Percentiles rank a stretch among this genome's conserved stretches.
phyloP scores from a whole-genome alignment of 192 early-diverging fungal genomes.

The Linnemannia hyalina region DNA sequence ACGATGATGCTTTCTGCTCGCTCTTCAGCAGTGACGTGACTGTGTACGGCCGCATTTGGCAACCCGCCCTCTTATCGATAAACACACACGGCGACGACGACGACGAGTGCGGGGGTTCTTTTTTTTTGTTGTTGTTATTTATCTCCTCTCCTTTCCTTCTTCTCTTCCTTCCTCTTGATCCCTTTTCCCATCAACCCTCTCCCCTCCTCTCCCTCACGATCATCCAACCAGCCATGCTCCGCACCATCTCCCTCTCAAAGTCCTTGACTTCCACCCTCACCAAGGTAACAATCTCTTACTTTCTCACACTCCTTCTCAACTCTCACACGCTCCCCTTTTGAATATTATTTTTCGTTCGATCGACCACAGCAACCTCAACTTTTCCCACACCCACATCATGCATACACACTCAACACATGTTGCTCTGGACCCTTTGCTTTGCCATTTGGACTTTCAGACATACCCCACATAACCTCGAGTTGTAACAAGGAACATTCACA shows the following conservation, averaged over 20 bases:
- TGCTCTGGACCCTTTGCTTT: background rate
- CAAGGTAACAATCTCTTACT: conserved; percentile 28
- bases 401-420: background rate
- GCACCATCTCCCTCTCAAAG: conserved; percentile 47
- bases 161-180: conserved; percentile 5
- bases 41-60: conserved; percentile 1
- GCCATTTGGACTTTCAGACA: background rate
- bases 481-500: background rate
- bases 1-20: background rate
- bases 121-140: conserved; percentile 6
- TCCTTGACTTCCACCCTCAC: conserved; percentile 43
- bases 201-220: conserved; percentile 1
- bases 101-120: background rate
- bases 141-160: background rate
- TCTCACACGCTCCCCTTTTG: background rate
- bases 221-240: conserved; percentile 40
- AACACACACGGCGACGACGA: background rate
- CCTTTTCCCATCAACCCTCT: conserved; percentile 1
- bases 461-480: background rate
- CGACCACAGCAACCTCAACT: background rate
- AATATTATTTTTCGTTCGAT: background rate
- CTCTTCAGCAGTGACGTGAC: background rate
- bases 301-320: background rate
- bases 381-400: background rate
- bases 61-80: conserved; percentile 8